Evolutionary conservation across 1,284 basidiomycete genomes (phyloP), one percentile per base, ranked within the genome.

Genomic region (Violaceomyces palustris): DNA sequence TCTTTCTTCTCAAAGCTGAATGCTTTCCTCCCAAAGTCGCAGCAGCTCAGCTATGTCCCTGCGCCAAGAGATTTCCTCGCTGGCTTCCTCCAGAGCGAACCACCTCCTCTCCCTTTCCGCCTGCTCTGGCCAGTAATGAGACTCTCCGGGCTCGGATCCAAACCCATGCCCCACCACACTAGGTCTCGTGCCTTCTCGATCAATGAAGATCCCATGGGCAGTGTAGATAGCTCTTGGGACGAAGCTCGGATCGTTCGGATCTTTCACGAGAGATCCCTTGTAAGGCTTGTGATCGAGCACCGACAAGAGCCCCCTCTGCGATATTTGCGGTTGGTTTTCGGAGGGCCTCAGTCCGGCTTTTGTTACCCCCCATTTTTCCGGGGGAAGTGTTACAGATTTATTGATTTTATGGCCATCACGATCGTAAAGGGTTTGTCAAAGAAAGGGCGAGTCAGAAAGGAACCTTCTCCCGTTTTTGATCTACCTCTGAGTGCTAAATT

Each of bases 231-330:
- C 66, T 8, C 55, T 26, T 2, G 69, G 55, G 8, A 72, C 40
- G 29, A 70, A 68, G 0, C 15, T 36, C 3, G 32, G 25, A 17
- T 54, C 43, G n/a, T 22, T 31, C 7, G 42, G 14, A 22, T 61
- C 23, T 3, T 15, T 5, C 1, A 37, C 25, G 6, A 54, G 51
- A 25, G 63, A 70, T 6, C 44, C 29, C 26, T 59, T 59, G 41
- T 72, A 66, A 11, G 67, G 45, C 39, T 68, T 68, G 22, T 61
- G 56, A 47, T 72, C 69, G 23, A 39, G 24, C 2, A 62, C 19
- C 4, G 18, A 11, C 11, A 15, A 18, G 6, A 9, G 11, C 2
- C 22, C 19, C 6, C n/a, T 29, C 11, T 27, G 6, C 8, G n/a
- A 14, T 35, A 36, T 32, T 4, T 37, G 29, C 15, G 48, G 42